Base-by-base conservation (phyloP, 768 basidiomycete species). In the Amanita phalloides region DNA sequence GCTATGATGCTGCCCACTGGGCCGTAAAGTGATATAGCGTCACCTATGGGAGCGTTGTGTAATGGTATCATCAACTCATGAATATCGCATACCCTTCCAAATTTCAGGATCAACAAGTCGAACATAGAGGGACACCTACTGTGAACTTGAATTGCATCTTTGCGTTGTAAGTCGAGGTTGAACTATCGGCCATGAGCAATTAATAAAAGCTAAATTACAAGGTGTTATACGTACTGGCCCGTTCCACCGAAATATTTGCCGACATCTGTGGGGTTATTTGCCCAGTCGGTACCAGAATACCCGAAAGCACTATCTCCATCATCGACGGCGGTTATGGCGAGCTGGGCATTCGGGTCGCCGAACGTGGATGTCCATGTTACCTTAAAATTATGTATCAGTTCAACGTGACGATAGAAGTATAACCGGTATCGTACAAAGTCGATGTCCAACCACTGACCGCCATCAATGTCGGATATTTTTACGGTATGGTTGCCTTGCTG, bases 261-360 rank as follows among this genome's bases (percentile, higher is more conserved):
- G 11, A 38, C 42, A 7, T 21, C 11, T 3, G 36, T 11, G 13
- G 25, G 35, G 20, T 20, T 38, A 9, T 23, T 26, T 4, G 23
- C n/a, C 51, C 51, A 52, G 43, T 52, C 51, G 38, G 21, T 52
- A 20, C 50, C 50, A 10, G 50, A 51, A 26, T 37, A 52, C n/a
- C 17, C 4, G 32, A 45, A 52, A 14, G 28, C 21, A 14, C 4
- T 6, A 36, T 41, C 42, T 11, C 10, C 11, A 35, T 51, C 51
- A 37, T 52, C 51, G 6, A 52, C 25, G 6, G 51, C 25, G 25
- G 9, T 38, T 10, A 45, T 36, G 11, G 35, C 41, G 6, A 52
- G 44, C 23, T 6, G 21, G 21, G 30, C 33, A 42, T 26, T 44
- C 20, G 51, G 33, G 37, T 52, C 43, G 11, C 51, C 51, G 37